Conservation (phyloP, 2,329 filamentous ascomycete species). For the Microdochium bolleyi region DNA sequence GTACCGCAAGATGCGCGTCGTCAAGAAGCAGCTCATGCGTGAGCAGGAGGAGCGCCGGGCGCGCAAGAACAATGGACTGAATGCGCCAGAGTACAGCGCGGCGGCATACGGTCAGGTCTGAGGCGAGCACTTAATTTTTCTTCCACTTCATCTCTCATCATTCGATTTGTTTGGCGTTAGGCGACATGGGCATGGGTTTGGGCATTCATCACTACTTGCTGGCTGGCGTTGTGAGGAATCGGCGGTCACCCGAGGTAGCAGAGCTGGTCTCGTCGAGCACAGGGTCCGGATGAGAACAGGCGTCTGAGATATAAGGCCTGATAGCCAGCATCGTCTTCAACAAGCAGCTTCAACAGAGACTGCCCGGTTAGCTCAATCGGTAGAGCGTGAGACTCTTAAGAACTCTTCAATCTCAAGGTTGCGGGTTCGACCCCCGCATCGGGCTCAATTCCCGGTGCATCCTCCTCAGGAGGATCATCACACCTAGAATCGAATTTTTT, state of each 20-base stretch:
- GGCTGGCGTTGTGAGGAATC: too few species aligned
- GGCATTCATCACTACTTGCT: too few species aligned
- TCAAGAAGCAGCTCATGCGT: constrained; percentile 23
- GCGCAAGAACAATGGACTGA: background rate
- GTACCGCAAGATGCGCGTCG: constrained; percentile 23
- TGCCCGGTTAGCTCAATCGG: constrained; percentile 57
- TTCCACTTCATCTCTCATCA: too few species aligned
- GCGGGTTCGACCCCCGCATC: constrained; percentile 30
- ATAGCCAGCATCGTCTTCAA: background rate
- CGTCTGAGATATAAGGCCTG: background rate
- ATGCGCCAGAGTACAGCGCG: background rate
- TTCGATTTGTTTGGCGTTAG: too few species aligned
- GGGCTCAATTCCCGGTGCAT: constrained; percentile 1
- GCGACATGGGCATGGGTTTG: too few species aligned
- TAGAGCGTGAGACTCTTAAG: constrained; percentile 62
- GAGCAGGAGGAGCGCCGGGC: constrained; percentile 18
- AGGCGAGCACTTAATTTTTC: background rate
- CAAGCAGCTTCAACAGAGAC: background rate
- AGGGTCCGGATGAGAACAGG: too few species aligned
- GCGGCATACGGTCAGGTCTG: background rate
- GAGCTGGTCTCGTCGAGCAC: too few species aligned
- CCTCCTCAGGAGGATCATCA: background rate
- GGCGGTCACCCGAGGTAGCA: too few species aligned
- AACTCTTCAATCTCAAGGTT: constrained; percentile 25
- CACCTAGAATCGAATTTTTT: background rate